A percentile compares a stretch with the other conserved stretches of the same genome.
Conservation (phyloP, 208 protist genomes). For the Crithidia expoeki region DNA sequence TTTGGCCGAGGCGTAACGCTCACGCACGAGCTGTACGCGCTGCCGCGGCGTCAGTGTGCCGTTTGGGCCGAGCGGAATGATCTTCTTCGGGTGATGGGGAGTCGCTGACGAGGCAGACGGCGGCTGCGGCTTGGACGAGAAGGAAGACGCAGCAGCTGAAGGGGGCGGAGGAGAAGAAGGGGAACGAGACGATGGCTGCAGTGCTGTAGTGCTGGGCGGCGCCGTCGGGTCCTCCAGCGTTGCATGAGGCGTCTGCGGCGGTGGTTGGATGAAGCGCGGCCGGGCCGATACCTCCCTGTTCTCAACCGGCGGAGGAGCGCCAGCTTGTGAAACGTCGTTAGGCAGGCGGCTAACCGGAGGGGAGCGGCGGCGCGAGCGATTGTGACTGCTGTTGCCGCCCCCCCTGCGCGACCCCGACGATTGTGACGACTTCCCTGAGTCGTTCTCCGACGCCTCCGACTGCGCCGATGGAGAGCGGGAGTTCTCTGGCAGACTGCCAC, state of each 20-base stretch:
- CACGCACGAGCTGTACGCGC: constrained; percentile 70
- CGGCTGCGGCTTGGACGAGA: background rate
- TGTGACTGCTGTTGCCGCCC: background rate
- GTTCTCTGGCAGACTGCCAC: constrained; percentile 36
- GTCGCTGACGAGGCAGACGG: background rate
- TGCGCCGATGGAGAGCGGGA: constrained; percentile 21
- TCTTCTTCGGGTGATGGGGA: constrained; percentile 31
- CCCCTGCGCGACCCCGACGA: constrained; percentile 8
- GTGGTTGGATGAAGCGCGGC: constrained; percentile 33
- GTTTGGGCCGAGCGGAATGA: constrained; percentile 72
- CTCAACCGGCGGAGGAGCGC: background rate
- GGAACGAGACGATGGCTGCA: background rate
- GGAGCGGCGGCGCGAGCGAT: background rate
- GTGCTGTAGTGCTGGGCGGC: background rate
- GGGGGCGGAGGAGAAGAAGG: no score
- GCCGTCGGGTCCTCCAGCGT: constrained; percentile 15
- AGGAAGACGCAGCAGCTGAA: background rate
- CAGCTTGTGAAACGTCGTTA: background rate
- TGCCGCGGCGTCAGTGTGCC: constrained; percentile 68
- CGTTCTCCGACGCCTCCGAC: constrained; percentile 13
- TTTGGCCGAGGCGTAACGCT: constrained; percentile 60
- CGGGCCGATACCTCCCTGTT: background rate
- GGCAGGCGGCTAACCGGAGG: background rate
- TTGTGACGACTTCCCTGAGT: background rate
- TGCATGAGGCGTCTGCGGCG: background rate